A percentile compares a stretch with the other conserved stretches of the same genome.
Conservation (phyloP, 2,329 filamentous ascomycete genomes). For the Paraphaeosphaeria minitans region DNA sequence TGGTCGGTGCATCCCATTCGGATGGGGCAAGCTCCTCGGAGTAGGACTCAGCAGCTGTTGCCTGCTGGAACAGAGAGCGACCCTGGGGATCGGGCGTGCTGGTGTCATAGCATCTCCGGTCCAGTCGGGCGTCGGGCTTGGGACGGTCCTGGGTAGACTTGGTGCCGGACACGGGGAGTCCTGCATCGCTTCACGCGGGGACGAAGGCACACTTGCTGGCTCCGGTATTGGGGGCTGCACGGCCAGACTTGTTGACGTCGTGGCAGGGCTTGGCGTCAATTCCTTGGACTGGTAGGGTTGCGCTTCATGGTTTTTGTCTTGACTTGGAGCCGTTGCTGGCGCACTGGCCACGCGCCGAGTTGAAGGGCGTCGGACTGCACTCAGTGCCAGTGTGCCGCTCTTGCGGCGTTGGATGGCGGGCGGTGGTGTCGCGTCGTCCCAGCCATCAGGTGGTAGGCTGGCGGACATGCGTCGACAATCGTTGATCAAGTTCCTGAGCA, state of each 20-base stretch:
- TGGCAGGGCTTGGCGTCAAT: background rate
- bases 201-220: background rate
- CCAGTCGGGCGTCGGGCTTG: background rate
- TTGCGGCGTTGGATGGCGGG: conserved; percentile 8
- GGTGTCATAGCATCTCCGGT: background rate
- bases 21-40: background rate
- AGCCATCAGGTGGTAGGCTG: conserved; percentile 24
- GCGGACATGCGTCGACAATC: conserved; percentile 20
- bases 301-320: no score
- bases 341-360: background rate
- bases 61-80: background rate
- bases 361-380: background rate
- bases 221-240: background rate
- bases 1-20: background rate
- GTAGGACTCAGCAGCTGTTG: background rate
- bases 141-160: background rate
- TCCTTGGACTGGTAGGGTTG: background rate
- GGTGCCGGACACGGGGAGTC: background rate
- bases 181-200: background rate
- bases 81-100: background rate
- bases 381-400: conserved; percentile 16
- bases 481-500: conserved; percentile 22
- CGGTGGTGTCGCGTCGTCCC: conserved; percentile 5
- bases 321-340: background rate
- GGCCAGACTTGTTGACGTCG: background rate